Percentiles rank a stretch among this genome's conserved stretches.
phyloP scores from a whole-genome alignment of 495 filamentous ascomycete species.

The Recurvomyces mirabilis region DNA sequence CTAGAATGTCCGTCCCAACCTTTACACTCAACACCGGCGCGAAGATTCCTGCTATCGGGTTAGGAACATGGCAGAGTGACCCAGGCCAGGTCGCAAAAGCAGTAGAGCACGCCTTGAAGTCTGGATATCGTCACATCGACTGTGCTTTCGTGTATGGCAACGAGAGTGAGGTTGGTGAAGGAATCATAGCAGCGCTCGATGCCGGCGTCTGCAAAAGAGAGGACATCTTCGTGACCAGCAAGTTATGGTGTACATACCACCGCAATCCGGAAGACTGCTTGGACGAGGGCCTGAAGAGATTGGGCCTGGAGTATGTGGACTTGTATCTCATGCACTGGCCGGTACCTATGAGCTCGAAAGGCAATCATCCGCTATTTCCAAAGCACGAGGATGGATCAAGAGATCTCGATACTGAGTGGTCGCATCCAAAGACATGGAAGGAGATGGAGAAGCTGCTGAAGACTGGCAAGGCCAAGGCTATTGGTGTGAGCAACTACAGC shows the following conservation, averaged over 20 bases:
- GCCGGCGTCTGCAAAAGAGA: slow-evolving; percentile 56
- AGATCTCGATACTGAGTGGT: slow-evolving; percentile 53
- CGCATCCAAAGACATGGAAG: slow-evolving; percentile 66
- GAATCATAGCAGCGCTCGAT: slow-evolving; percentile 52
- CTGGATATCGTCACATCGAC: slow-evolving; percentile 33
- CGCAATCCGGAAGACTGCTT: slow-evolving; percentile 54
- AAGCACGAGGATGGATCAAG: slow-evolving; percentile 58
- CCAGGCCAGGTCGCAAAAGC: slow-evolving; percentile 44
- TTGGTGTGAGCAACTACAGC: slow-evolving; percentile 80
- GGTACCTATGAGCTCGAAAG: slow-evolving; percentile 66
- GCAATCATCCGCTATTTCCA: slow-evolving; percentile 67
- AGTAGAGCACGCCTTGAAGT: slow-evolving; percentile 29
- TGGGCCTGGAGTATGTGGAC: slow-evolving; percentile 73
- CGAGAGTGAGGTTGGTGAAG: slow-evolving; percentile 41
- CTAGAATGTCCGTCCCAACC: neutral
- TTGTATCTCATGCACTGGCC: slow-evolving; percentile 78
- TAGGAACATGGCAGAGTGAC: slow-evolving; percentile 62
- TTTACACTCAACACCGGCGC: slow-evolving; percentile 70
- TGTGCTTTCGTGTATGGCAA: slow-evolving; percentile 34
- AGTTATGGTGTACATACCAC: slow-evolving; percentile 75
- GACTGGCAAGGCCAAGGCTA: slow-evolving; percentile 60
- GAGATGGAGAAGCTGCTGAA: slow-evolving; percentile 61
- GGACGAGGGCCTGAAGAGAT: slow-evolving; percentile 55
- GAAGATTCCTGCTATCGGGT: slow-evolving; percentile 62
- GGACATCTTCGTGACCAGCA: slow-evolving; percentile 73